These are phyloP conservation scores for Sarocladium brachiariae DNA, from an alignment of 2,329 filamentous ascomycete genomes.

Conservation along the genomic window DNA sequence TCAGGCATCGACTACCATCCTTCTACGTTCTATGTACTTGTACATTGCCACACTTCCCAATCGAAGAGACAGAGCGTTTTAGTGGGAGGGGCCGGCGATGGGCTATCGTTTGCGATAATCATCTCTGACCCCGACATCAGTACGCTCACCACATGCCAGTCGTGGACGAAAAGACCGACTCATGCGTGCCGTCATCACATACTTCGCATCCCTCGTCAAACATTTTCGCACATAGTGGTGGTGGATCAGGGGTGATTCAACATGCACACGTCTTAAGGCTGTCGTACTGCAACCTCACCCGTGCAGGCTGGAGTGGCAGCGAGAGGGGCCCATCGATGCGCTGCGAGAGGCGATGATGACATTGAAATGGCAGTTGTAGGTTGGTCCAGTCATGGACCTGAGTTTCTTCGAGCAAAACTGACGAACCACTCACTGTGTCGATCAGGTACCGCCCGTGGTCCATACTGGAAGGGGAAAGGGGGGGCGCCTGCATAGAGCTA, in stretches of 20 bases:
- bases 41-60: too few relatives aligned
- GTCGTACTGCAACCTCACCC: not conserved
- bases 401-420: too few relatives aligned
- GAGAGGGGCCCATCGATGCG: too few relatives aligned
- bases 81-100: too few relatives aligned
- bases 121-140: too few relatives aligned
- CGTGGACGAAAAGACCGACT: not conserved
- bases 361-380: not conserved
- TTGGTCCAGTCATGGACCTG: too few relatives aligned
- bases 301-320: not conserved
- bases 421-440: not conserved
- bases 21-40: too few relatives aligned
- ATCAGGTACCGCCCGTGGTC: conserved; percentile 8
- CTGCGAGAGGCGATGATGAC: not conserved
- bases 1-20: too few relatives aligned
- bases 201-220: not conserved
- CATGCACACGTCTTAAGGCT: not conserved
- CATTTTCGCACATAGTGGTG: not conserved
- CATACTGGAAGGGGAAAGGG: not conserved
- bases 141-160: not conserved
- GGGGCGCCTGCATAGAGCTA: not conserved
- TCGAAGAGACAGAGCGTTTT: too few relatives aligned
- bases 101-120: too few relatives aligned
- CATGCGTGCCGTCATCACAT: not conserved
- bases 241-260: too few relatives aligned